Evolutionary conservation across 2,329 filamentous ascomycete species (phyloP).

Genomic region (Trichoderma atrobrunneum): DNA sequence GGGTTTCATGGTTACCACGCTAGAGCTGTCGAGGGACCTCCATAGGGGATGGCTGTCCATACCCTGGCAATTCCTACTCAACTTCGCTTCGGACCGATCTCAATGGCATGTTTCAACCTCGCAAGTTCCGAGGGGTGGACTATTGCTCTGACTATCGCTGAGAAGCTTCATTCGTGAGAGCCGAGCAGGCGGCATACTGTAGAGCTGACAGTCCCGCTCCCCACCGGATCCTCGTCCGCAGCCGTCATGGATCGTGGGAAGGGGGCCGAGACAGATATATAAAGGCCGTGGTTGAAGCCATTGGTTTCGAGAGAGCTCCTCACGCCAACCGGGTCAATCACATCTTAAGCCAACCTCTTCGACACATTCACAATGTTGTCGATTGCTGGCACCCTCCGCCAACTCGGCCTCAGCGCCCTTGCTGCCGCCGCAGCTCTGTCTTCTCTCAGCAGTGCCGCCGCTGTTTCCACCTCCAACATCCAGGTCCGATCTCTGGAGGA

Average conservation of each 20-base stretch:
- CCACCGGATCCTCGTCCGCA: background rate
- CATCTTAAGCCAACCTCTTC: background rate
- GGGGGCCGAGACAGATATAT: background rate
- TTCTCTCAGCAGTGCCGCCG: slow-evolving; percentile 11
- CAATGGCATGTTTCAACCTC: slow-evolving; percentile 6
- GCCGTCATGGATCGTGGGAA: background rate
- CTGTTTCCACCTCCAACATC: background rate
- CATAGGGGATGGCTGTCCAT: background rate
- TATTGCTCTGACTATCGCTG: background rate
- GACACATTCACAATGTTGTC: slow-evolving; percentile 13
- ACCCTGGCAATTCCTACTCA: background rate
- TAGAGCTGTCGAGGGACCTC: background rate
- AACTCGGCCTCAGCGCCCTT: slow-evolving; percentile 21
- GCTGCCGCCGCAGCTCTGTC: slow-evolving; percentile 21
- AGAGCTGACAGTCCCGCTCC: background rate
- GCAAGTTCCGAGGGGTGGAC: background rate
- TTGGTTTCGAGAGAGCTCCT: background rate
- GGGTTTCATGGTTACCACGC: background rate
- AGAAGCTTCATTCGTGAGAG: background rate
- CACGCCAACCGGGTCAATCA: background rate
- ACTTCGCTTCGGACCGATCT: slow-evolving; percentile 17
- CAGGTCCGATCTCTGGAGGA: slow-evolving; percentile 19
- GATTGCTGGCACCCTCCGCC: slow-evolving; percentile 21
- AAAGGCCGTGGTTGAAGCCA: background rate
- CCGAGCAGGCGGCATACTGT: background rate